Evolutionary conservation across 352 stramenopile genomes (phyloP).

Genomic region (Saprolegnia parasitica): DNA sequence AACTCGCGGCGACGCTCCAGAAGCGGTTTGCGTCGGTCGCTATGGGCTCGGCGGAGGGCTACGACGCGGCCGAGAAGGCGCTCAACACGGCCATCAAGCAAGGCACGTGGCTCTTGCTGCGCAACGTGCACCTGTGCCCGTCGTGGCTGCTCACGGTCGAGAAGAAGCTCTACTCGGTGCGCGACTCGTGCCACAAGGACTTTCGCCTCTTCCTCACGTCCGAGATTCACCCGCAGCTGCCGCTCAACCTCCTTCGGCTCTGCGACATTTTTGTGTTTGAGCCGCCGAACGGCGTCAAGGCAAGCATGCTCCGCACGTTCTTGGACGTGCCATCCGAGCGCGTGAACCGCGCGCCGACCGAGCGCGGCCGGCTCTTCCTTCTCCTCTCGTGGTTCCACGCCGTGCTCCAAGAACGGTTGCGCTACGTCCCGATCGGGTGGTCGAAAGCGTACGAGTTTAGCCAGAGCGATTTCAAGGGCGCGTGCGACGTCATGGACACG

Average conservation of each 20-base stretch:
- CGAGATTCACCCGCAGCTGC: conserved; percentile 95
- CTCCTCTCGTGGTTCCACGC: conserved; percentile 98
- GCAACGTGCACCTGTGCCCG: conserved; percentile 99
- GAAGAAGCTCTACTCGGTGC: conserved; percentile 93
- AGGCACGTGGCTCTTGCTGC: conserved; percentile 97
- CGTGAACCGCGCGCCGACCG: conserved; percentile 85
- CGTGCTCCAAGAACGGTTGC: conserved; percentile 96
- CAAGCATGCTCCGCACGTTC: conserved; percentile 95
- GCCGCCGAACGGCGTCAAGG: conserved; percentile 95
- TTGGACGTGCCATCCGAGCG: conserved; percentile 87
- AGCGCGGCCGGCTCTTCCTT: conserved; percentile 92
- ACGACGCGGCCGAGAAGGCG: conserved; percentile 91
- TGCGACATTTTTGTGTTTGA: conserved; percentile 98
- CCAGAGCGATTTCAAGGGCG: conserved; percentile 96
- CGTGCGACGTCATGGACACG: conserved; percentile 96
- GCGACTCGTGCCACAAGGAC: conserved; percentile 59
- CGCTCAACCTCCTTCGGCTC: conserved; percentile 94
- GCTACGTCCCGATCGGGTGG: conserved; percentile 98
- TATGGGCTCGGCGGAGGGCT: conserved; percentile 98
- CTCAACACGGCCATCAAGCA: conserved; percentile 93
- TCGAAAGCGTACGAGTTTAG: conserved; percentile 99
- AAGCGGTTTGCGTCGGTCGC: conserved; percentile 96
- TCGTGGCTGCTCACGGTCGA: conserved; percentile 96
- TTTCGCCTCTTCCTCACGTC: conserved; percentile 96
- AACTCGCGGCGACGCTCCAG: conserved; percentile 84